These are phyloP conservation scores for Otatea glauca DNA, from an alignment of 176 grass and related monocot genomes.

Conservation along the genomic window DNA sequence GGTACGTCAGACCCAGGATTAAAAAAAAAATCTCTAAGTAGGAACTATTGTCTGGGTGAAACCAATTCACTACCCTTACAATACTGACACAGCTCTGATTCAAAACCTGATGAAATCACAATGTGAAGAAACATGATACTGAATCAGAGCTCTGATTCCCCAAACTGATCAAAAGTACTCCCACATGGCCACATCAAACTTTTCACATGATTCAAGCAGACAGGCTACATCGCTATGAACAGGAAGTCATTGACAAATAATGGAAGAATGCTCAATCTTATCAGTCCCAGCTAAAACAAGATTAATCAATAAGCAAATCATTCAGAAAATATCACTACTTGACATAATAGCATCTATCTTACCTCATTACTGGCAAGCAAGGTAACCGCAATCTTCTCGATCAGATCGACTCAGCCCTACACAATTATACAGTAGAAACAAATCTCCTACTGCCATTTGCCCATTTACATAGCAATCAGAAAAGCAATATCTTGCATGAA, in stretches of 20 bases:
- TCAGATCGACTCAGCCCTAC: neutral
- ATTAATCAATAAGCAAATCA: neutral
- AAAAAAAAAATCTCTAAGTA: neutral
- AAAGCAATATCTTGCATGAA: conserved; percentile 6
- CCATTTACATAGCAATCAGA: neutral
- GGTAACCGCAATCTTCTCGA: neutral
- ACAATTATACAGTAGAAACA: neutral
- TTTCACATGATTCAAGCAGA: conserved; percentile 26
- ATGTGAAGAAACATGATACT: neutral
- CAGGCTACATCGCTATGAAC: conserved; percentile 31
- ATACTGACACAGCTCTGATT: neutral
- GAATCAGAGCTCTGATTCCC: neutral
- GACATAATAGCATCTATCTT: conserved; percentile 12
- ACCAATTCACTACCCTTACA: neutral
- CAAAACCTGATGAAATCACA: conserved; percentile 1
- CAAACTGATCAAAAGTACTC: neutral
- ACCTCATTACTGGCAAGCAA: conserved; percentile 14
- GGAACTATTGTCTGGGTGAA: neutral
- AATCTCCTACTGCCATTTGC: neutral
- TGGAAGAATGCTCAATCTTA: neutral
- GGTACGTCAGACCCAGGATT: too few relatives aligned
- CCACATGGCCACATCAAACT: conserved; percentile 23
- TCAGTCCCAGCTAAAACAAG: neutral
- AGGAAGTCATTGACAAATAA: conserved; percentile 12
- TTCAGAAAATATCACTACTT: neutral